Evolutionary conservation across 2,329 filamentous ascomycete genomes (phyloP), one percentile per base, ranked within the genome.

Genomic region (Cordyceps pruinosa): DNA sequence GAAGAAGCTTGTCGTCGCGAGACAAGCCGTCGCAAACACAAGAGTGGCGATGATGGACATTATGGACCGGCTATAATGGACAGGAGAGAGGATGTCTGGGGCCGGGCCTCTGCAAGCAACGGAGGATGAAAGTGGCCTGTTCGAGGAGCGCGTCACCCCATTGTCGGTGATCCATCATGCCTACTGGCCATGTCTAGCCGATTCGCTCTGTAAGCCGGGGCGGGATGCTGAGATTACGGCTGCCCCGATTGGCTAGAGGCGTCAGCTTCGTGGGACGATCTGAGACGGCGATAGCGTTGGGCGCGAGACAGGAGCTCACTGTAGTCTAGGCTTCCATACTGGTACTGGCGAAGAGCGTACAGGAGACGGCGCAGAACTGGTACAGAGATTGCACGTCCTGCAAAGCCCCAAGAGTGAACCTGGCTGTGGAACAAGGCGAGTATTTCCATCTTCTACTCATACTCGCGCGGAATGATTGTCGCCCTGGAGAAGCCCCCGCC

Each of bases 1-100:
- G 26, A 70, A 57, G 52, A 73, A 66, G 34, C 69, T 39, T 56
- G 66, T 67, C 26, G 65, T 64, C 39, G 71, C 58, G 32, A 72
- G 62, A 55, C 64, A 63, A 57, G 66, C 64, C 15, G 66, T 58
- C 45, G 64, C 64, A 41, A 72, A 61, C 15, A 70, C 61, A 44
- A 69, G 47, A 21, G 60, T 58, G 48, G 53, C 58, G 42, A 58
- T 55, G 58, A 64, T 59, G 41, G 60, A 53, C 64, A 66, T 66
- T 62, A 52, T 58, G 57, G 51, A 26, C 47, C 28, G 45, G 45
- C 53, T 58, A 50, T 12, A 39, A 56, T 51, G 19, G 48, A 19
- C 44, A 13, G 32, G 21, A 28, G 8, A 51, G n/a, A 37, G 30
- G 49, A 17, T 15, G 26, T 41, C 23, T 35, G 26, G 32, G 45